Evolutionary conservation across 176 grass and related monocot species (phyloP).

Genomic region (Melocanna baccifera): DNA sequence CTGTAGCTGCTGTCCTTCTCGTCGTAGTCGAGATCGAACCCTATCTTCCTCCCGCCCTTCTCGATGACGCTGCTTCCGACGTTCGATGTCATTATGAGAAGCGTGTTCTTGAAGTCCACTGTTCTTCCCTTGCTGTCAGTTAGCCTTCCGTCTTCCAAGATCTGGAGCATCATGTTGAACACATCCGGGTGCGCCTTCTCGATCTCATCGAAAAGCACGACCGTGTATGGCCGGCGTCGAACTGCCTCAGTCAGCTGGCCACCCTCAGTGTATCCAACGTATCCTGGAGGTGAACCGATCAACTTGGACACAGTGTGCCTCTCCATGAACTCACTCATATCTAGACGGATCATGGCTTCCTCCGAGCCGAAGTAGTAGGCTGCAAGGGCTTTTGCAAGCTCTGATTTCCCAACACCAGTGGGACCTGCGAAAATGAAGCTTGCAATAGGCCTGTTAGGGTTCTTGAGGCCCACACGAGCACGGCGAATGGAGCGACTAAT

Average conservation of each 20-base stretch:
- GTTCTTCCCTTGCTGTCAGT: constrained; percentile 95
- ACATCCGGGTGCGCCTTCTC: constrained; percentile 91
- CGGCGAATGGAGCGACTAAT: constrained; percentile 87
- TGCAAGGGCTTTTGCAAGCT: constrained; percentile 79
- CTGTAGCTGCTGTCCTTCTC: constrained; percentile 87
- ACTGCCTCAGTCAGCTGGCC: constrained; percentile 94
- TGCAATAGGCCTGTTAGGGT: constrained; percentile 80
- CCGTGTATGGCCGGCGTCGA: constrained; percentile 71
- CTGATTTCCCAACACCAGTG: constrained; percentile 94
- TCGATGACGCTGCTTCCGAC: constrained; percentile 91
- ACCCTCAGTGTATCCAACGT: constrained; percentile 94
- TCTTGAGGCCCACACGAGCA: constrained; percentile 83
- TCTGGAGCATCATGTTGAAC: constrained; percentile 99
- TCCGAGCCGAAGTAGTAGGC: constrained; percentile 83
- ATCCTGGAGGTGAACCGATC: constrained; percentile 86
- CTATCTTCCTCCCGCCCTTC: constrained; percentile 78
- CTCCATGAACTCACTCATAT: constrained; percentile 99
- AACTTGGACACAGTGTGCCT: constrained; percentile 87
- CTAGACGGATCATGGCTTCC: constrained; percentile 94
- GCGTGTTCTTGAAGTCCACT: constrained; percentile 92
- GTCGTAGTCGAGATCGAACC: constrained; percentile 73
- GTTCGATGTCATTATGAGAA: constrained; percentile 94
- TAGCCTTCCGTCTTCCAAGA: constrained; percentile 80
- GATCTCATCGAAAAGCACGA: constrained; percentile 86
- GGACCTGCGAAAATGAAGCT: constrained; percentile 96